phyloP scores from a whole-genome alignment of 768 basidiomycete genomes.

The Lyophyllum shimeji region DNA sequence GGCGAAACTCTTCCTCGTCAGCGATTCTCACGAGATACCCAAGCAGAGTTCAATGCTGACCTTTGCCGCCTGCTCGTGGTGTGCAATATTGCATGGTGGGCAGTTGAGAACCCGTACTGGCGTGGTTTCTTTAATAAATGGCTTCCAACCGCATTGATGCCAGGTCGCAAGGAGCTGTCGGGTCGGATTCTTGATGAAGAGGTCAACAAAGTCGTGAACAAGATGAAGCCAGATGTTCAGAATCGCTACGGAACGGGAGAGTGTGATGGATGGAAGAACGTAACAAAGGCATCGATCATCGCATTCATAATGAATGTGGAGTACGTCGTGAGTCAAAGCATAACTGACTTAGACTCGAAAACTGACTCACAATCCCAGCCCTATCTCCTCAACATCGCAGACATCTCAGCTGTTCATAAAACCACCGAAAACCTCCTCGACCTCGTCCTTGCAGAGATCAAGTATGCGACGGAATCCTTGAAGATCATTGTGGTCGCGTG shows the following conservation, averaged over 20 bases:
- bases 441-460: slow-evolving; percentile 21
- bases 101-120: slow-evolving; percentile 1
- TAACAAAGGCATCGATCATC: slow-evolving; percentile 21
- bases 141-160: slow-evolving; percentile 5
- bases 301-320: slow-evolving; percentile 25
- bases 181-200: slow-evolving; percentile 10
- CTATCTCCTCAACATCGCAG: slow-evolving; percentile 18
- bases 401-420: slow-evolving; percentile 24
- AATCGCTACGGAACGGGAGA: slow-evolving; percentile 20
- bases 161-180: slow-evolving; percentile 8
- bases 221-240: slow-evolving; percentile 2
- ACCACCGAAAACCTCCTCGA: slow-evolving; percentile 22
- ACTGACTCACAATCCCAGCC: slow-evolving; percentile 8
- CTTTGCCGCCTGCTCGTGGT: slow-evolving; percentile 3
- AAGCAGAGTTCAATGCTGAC: slow-evolving; percentile 4
- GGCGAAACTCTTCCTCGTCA: background rate
- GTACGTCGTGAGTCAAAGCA: slow-evolving; percentile 17
- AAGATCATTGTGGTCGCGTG: slow-evolving; percentile 16
- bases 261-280: slow-evolving; percentile 32
- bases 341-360: background rate
- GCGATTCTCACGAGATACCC: background rate
- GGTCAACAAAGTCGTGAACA: slow-evolving; percentile 12
- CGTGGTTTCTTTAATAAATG: slow-evolving; percentile 2
- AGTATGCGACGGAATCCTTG: slow-evolving; percentile 12
- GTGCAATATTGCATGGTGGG: slow-evolving; percentile 2